A percentile compares a stretch with the other conserved stretches of the same genome.
phyloP scores from a whole-genome alignment of 2,329 filamentous ascomycete genomes.

The Stachybotrys echinatus region DNA sequence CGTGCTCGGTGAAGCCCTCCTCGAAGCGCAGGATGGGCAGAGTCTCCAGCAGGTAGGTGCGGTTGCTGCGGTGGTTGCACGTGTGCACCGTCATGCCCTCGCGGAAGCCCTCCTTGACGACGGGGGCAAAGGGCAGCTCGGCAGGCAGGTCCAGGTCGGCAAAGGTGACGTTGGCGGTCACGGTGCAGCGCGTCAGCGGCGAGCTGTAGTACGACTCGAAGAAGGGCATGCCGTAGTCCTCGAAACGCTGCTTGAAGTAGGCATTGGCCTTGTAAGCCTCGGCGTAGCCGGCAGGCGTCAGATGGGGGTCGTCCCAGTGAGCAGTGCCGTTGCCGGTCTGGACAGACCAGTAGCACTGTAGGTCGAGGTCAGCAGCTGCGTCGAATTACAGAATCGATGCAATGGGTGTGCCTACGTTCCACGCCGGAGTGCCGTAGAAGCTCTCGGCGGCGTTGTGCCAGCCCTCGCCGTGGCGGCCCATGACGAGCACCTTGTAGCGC shows the following conservation, averaged over 20 bases:
- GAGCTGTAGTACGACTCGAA: conserved; percentile 62
- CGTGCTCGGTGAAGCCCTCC: conserved; percentile 52
- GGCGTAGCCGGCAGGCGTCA: conserved; percentile 50
- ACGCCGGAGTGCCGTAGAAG: conserved; percentile 62
- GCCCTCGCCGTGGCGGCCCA: conserved; percentile 67
- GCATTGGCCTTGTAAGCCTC: conserved; percentile 54
- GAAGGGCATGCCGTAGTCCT: conserved; percentile 47
- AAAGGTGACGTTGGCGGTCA: conserved; percentile 60
- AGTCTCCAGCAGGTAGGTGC: conserved; percentile 43
- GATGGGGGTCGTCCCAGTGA: conserved; percentile 57
- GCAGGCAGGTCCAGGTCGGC: conserved; percentile 44
- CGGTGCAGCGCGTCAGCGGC: conserved; percentile 57
- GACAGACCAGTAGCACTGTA: conserved; percentile 59
- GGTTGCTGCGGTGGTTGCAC: conserved; percentile 57
- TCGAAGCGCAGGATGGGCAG: conserved; percentile 55
- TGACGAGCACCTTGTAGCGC: conserved; percentile 61
- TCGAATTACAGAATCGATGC: conserved; percentile 11
- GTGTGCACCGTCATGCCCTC: conserved; percentile 65
- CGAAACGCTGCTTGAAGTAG: conserved; percentile 54
- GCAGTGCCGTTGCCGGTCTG: conserved; percentile 58
- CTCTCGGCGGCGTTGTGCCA: conserved; percentile 58
- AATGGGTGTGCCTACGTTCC: conserved; percentile 47
- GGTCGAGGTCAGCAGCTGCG: conserved; percentile 4
- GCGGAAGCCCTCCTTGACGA: conserved; percentile 59
- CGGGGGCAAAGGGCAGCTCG: conserved; percentile 47